Evolutionary conservation across 768 basidiomycete genomes (phyloP).

Genomic region (Kwoniella sp.): DNA sequence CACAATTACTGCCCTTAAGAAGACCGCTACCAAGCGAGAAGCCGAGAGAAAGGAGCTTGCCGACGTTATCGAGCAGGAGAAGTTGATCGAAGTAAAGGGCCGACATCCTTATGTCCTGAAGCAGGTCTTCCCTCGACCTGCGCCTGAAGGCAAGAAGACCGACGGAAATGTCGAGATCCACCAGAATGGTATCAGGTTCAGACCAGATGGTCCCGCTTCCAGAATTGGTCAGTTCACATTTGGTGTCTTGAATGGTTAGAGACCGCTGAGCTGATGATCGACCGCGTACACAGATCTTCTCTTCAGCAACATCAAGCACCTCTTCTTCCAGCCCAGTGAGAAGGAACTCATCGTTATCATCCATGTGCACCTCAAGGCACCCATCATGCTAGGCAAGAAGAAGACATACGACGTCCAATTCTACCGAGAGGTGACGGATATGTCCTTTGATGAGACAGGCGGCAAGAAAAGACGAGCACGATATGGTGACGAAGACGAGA

Average conservation of each 20-base stretch:
- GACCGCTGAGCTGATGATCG: conserved; percentile 1
- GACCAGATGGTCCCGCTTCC: conserved; percentile 42
- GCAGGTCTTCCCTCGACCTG: conserved; percentile 90
- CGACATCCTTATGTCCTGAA: conserved; percentile 80
- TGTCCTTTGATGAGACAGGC: conserved; percentile 98
- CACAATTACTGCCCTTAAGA: conserved; percentile 92
- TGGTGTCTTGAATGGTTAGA: not conserved
- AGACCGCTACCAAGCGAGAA: conserved; percentile 94
- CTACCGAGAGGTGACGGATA: conserved; percentile 94
- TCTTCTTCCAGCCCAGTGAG: conserved; percentile 99
- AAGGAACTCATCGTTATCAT: conserved; percentile 91
- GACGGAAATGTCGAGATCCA: conserved; percentile 99
- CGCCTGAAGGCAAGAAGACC: conserved; percentile 83
- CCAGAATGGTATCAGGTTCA: conserved; percentile 90
- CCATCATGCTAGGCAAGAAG: conserved; percentile 99
- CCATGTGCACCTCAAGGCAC: conserved; percentile 88
- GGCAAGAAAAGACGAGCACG: conserved; percentile 95
- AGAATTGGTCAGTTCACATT: conserved; percentile 67
- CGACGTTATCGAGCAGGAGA: conserved; percentile 94
- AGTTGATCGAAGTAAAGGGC: conserved; percentile 77
- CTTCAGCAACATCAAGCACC: conserved; percentile 95
- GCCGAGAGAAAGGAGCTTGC: conserved; percentile 98
- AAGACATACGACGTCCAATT: conserved; percentile 99
- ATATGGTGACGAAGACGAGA: conserved; percentile 98
- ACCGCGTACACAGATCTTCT: conserved; percentile 69